Evolutionary conservation across 2,329 filamentous ascomycete genomes (phyloP).

Genomic region (Xylaria sp.): DNA sequence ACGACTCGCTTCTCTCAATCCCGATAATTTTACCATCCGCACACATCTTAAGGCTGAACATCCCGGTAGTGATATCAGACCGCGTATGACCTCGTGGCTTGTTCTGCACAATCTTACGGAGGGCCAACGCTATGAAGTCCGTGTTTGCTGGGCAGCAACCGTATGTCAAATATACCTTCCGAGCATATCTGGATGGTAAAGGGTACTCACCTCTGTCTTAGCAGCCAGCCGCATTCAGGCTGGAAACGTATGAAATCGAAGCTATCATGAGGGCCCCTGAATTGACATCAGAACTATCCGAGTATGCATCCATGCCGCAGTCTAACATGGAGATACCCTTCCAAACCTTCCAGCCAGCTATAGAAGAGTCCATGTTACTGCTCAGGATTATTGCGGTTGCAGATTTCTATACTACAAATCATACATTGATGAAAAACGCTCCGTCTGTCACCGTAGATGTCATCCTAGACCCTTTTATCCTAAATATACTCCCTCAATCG

Average conservation of each 20-base stretch:
- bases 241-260: slow-evolving; percentile 72
- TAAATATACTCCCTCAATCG: slow-evolving; percentile 83
- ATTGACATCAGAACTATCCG: slow-evolving; percentile 72
- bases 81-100: slow-evolving; percentile 79
- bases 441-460: slow-evolving; percentile 81
- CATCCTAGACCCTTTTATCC: slow-evolving; percentile 86
- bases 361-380: slow-evolving; percentile 68
- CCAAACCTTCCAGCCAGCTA: slow-evolving; percentile 34
- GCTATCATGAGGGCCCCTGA: slow-evolving; percentile 70
- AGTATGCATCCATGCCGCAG: slow-evolving; percentile 67
- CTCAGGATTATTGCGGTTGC: slow-evolving; percentile 81
- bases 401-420: slow-evolving; percentile 84
- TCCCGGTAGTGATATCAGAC: slow-evolving; percentile 62
- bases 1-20: slow-evolving; percentile 72
- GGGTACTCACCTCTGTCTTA: slow-evolving; percentile 52
- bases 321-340: slow-evolving; percentile 35
- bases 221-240: slow-evolving; percentile 86
- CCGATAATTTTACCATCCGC: slow-evolving; percentile 65
- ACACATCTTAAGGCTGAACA: slow-evolving; percentile 76
- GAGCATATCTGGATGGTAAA: slow-evolving; percentile 35
- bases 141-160: slow-evolving; percentile 92
- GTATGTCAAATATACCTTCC: slow-evolving; percentile 64
- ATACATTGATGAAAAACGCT: slow-evolving; percentile 77
- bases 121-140: slow-evolving; percentile 85
- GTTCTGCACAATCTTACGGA: slow-evolving; percentile 76